A percentile compares a stretch with the other conserved stretches of the same genome.
phyloP scores from a whole-genome alignment of 805 yeast species.

The Suhomyces emberorum region DNA sequence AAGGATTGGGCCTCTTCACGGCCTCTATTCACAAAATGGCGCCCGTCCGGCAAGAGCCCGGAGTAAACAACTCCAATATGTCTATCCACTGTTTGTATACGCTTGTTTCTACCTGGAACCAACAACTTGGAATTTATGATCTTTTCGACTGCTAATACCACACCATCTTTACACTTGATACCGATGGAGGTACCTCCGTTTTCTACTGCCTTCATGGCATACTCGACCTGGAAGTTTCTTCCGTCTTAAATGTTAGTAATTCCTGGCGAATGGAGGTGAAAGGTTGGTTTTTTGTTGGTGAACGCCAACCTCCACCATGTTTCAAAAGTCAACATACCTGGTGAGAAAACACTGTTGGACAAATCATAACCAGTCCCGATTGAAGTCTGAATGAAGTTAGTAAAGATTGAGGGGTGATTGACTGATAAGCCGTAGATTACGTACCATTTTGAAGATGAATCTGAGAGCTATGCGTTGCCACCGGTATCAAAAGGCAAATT shows the following conservation, averaged over 20 bases:
- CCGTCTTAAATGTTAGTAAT: constrained; percentile 53
- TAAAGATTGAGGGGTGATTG: no score
- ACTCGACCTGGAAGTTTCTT: constrained; percentile 95
- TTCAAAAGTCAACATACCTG: constrained; percentile 41
- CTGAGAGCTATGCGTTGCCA: background rate
- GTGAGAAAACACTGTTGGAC: constrained; percentile 91
- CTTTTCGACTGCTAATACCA: constrained; percentile 97
- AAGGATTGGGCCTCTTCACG: constrained; percentile 86
- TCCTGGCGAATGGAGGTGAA: background rate
- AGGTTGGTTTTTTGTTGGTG: background rate
- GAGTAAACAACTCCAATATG: constrained; percentile 95
- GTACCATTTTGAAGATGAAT: constrained; percentile 9
- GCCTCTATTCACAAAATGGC: constrained; percentile 87
- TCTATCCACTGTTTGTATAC: constrained; percentile 89
- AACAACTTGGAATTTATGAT: constrained; percentile 79
- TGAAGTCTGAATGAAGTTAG: no score
- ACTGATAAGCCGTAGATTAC: no score
- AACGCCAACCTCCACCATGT: background rate
- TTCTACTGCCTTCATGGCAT: constrained; percentile 96
- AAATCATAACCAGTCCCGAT: constrained; percentile 99
- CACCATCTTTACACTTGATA: constrained; percentile 86
- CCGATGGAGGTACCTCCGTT: constrained; percentile 96
- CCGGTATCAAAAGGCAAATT: background rate
- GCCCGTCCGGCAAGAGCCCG: constrained; percentile 94
- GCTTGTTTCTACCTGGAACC: constrained; percentile 83